Conservation (phyloP, 805 yeast species). For the Wickerhamia fluorescens region DNA sequence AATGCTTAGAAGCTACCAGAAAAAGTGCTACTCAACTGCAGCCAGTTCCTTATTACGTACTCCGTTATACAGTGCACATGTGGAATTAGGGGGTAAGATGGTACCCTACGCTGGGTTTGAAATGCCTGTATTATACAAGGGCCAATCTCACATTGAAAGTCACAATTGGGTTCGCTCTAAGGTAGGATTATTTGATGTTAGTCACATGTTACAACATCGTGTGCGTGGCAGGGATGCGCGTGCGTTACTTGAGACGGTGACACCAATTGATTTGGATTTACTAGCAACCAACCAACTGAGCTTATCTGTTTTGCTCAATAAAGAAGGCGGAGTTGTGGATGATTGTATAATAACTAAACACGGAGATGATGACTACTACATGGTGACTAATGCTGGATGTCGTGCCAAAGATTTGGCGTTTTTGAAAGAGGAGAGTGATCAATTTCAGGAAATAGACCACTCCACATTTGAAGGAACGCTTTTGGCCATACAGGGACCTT, state of each 20-base stretch:
- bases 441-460: constrained; percentile 32
- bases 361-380: constrained; percentile 65
- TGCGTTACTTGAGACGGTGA: constrained; percentile 63
- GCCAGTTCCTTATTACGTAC: constrained; percentile 43
- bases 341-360: constrained; percentile 91
- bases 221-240: constrained; percentile 64
- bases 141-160: constrained; percentile 84
- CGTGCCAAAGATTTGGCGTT: constrained; percentile 72
- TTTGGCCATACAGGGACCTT: constrained; percentile 91
- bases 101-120: constrained; percentile 95
- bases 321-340: constrained; percentile 77
- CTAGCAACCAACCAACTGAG: constrained; percentile 58
- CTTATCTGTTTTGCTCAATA: constrained; percentile 67
- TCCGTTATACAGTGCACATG: constrained; percentile 76
- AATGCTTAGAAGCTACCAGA: not conserved
- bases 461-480: constrained; percentile 61
- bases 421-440: constrained; percentile 44
- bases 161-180: constrained; percentile 88
- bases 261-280: constrained; percentile 77
- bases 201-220: constrained; percentile 93
- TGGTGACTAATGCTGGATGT: constrained; percentile 96
- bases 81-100: constrained; percentile 76
- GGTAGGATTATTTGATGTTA: constrained; percentile 92
- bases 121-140: constrained; percentile 87
- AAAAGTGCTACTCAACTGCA: not conserved